These are phyloP conservation scores for Stagonosporopsis tanaceti DNA, from an alignment of 2,329 filamentous ascomycete species.

Conservation along the genomic window DNA sequence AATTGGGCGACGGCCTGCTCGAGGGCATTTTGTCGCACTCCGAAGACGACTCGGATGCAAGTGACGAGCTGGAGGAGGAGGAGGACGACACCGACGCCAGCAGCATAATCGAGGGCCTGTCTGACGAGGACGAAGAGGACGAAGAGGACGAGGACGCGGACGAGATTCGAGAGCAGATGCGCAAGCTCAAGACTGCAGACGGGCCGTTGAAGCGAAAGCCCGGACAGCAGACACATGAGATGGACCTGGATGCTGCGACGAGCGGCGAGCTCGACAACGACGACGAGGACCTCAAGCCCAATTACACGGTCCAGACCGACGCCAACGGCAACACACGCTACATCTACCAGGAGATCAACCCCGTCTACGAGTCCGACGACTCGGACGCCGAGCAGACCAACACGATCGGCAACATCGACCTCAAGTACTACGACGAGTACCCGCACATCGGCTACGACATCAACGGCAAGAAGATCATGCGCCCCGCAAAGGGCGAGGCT, in stretches of 20 bases:
- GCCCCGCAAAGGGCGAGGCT: conserved; percentile 91
- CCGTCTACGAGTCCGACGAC: conserved; percentile 95
- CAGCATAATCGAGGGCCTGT: conserved; percentile 43
- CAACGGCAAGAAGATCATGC: conserved; percentile 97
- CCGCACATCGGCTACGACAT: conserved; percentile 99
- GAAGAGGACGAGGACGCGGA: conserved; percentile 50
- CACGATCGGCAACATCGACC: conserved; percentile 93
- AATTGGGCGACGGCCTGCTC: conserved; percentile 50
- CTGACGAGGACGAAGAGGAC: conserved; percentile 41
- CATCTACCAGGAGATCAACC: conserved; percentile 91
- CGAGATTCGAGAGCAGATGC: conserved; percentile 55
- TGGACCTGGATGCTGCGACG: conserved; percentile 23
- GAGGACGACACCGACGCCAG: conserved; percentile 42
- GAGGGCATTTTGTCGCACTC: conserved; percentile 54
- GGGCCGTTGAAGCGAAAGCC: conserved; percentile 27
- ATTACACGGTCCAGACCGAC: conserved; percentile 73
- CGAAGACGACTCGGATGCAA: conserved; percentile 49
- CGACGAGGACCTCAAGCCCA: conserved; percentile 52
- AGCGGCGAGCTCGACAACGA: conserved; percentile 39
- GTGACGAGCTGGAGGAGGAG: conserved; percentile 27
- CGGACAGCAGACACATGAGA: conserved; percentile 26
- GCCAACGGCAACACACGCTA: conserved; percentile 92
- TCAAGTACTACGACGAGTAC: conserved; percentile 96
- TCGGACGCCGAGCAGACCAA: conserved; percentile 83
- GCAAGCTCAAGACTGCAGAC: conserved; percentile 51